Evolutionary conservation across 108 stramenopile species (phyloP).

Genomic region (Nitzschia sp.): DNA sequence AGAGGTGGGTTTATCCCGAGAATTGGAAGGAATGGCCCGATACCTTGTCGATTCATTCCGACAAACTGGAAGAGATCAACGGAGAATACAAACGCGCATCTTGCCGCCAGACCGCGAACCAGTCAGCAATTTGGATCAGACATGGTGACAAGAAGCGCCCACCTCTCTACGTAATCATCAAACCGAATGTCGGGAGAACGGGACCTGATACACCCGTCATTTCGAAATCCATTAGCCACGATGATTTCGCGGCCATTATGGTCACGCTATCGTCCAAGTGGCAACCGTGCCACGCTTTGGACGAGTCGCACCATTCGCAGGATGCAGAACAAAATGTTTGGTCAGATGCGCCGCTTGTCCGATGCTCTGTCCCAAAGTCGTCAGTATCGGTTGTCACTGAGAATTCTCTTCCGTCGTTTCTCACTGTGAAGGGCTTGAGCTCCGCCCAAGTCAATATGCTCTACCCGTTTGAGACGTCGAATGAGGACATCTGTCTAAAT

Average conservation of each 20-base stretch:
- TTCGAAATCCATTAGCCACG: conserved; percentile 38
- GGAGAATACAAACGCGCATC: conserved; percentile 42
- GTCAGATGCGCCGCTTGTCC: not conserved
- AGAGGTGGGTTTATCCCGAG: conserved; percentile 59
- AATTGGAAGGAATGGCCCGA: conserved; percentile 69
- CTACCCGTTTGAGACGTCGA: conserved; percentile 23
- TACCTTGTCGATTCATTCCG: conserved; percentile 24
- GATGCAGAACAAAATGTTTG: conserved; percentile 12
- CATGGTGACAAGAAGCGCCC: conserved; percentile 19
- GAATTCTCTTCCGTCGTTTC: conserved; percentile 17
- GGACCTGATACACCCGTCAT: conserved; percentile 58
- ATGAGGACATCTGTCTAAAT: conserved; percentile 22
- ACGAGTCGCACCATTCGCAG: not conserved
- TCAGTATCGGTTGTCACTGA: not conserved
- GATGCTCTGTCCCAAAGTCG: not conserved
- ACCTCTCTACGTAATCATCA: conserved; percentile 50
- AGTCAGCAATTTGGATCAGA: conserved; percentile 57
- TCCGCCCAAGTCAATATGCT: conserved; percentile 31
- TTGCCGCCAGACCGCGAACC: conserved; percentile 59
- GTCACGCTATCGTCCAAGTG: conserved; percentile 42
- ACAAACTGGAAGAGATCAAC: not conserved
- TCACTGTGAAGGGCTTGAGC: conserved; percentile 39
- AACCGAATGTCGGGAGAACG: conserved; percentile 52
- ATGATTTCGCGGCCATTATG: conserved; percentile 39
- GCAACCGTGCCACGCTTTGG: conserved; percentile 68